Base-by-base conservation (phyloP, 169 alveolate genomes). In the Plasmodium gaboni region DNA sequence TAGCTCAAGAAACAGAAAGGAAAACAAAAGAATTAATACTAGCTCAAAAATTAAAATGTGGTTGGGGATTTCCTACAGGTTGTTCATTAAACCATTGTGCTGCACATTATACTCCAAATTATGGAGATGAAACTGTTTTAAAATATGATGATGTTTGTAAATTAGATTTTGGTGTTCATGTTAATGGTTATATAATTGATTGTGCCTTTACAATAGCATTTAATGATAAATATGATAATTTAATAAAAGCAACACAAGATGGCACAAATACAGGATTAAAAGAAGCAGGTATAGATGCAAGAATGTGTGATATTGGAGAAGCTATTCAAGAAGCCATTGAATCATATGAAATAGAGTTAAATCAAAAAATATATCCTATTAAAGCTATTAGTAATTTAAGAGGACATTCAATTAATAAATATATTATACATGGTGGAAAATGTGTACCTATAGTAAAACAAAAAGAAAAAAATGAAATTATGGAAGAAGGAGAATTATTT, bases 51-150 rank as follows among this genome's bases (percentile, higher is more conserved):
- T 93, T 98, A 60, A 98, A 98, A 61, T 95, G 98, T 13, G 99
- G 99, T 19, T 98, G 98, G 97, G 99, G 99, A 50, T 99, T 99
- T 89, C 99, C 99, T 32, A 99, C 99, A 1, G 99, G 99, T 9
- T 94, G 98, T 46, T 97, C 99, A 0, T 85, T 98, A 22, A 98
- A 98, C 89, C 94, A 98, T 93, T 98, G 99, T 64, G 99, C 99
- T 0, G 99, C 99, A 9, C 99, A 99, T 93, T 99, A 98, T 91
- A 99, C 99, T 0, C 99, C 99, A 42, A 99, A 97, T 94, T 96
- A 96, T 67, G 98, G 97, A 19, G 97, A 95, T 87, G 83, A 87
- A 48, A 95, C 97, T n/a, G 93, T 97, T 0, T 88, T 97, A 67
- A 88, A 92, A 63, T 74, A 93, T 50, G 95, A 92, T 61, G 95